Evolutionary conservation across 2,329 filamentous ascomycete species (phyloP), one percentile per base, ranked within the genome.

Genomic region (Fonsecaea nubica): DNA sequence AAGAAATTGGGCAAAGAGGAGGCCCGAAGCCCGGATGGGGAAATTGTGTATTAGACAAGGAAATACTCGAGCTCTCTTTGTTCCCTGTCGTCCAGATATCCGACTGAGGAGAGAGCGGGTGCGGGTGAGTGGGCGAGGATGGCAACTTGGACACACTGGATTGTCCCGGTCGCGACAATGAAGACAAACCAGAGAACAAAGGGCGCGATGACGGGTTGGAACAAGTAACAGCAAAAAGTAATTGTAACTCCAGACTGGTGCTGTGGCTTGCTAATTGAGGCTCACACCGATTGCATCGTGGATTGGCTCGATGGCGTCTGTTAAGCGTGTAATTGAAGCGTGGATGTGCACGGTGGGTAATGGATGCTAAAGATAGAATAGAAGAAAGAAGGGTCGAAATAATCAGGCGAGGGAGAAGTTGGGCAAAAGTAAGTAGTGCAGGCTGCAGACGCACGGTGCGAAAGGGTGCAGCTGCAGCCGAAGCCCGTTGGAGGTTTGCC

Each of bases 281-380:
- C 62, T 59, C 56, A 59, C 45, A 48, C 13, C 25, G 48, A 52
- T 53, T 61, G 21, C 32, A 60, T 33, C 55, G 36, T 50, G 62
- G 35, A 60, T 60, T 60, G 58, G 64, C 50, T 57, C 60, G 45
- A 58, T 62, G 63, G 59, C 56, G 63, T 65, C 54, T 63, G 57
- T 56, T 56, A 61, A 58, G 48, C 40, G 61, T 65, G 63, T 58
- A 63, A 58, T 65, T 56, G 57, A 50, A 45, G 54, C 54, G 59
- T 54, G 61, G 60, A 54, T 36, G 57, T 66, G 66, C 45, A 58
- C 67, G 48, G 67, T 63, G 68, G 67, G 67, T 53, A 64, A 30
- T 54, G 64, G 53, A 56, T 73, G 68, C 71, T 74, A 74, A 74
- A 74, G 70, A 73, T 74, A 71, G 69, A 72, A 70, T 66, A 62